A percentile compares a stretch with the other conserved stretches of the same genome.
Conservation (phyloP, 2,329 filamentous ascomycete species). For the Aciculosporium take region DNA sequence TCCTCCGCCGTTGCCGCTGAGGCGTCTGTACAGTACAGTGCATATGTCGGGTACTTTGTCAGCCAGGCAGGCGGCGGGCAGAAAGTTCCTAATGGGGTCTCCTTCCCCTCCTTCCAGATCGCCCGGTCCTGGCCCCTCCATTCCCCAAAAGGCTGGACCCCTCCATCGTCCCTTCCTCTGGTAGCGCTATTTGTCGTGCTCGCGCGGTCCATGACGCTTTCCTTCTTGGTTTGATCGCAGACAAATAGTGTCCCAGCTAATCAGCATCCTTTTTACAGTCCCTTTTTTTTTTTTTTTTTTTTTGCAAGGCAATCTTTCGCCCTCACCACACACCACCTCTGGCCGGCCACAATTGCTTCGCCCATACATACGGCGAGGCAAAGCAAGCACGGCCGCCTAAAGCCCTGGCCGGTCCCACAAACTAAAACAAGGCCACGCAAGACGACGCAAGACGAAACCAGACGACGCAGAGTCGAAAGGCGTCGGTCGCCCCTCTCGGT, state of each 20-base stretch:
- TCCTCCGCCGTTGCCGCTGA: background rate
- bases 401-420: slow-evolving; percentile 1
- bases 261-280: background rate
- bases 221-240: background rate
- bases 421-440: background rate
- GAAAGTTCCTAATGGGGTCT: background rate
- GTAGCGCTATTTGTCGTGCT: background rate
- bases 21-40: background rate
- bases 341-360: too few species aligned
- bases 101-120: background rate
- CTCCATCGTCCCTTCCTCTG: background rate
- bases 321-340: too few species aligned
- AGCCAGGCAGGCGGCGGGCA: background rate
- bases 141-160: background rate
- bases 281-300: too few species aligned
- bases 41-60: background rate
- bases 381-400: background rate
- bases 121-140: background rate
- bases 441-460: background rate
- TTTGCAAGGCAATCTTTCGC: too few species aligned
- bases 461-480: too few species aligned
- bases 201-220: background rate
- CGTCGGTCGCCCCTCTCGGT: too few species aligned
- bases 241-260: background rate
- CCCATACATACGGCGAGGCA: too few species aligned